These are phyloP conservation scores for Penicillium daleae DNA, from an alignment of 495 filamentous ascomycete genomes.

Conservation along the genomic window DNA sequence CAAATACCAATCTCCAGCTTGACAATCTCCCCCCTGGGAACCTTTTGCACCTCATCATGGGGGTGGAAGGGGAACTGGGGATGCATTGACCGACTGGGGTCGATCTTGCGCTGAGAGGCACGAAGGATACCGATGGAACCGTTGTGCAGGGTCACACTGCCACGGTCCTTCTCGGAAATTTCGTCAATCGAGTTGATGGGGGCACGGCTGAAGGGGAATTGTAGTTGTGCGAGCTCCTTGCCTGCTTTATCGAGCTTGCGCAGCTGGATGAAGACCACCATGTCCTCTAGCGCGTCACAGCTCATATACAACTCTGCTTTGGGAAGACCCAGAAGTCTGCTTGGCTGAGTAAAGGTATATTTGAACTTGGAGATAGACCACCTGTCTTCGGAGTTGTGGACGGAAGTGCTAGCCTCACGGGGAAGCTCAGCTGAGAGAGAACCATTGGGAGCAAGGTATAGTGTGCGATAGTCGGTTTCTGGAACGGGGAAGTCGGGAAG, in stretches of 20 bases:
- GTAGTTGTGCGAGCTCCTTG: constrained; percentile 36
- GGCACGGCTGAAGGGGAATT: constrained; percentile 37
- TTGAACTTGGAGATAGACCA: constrained; percentile 34
- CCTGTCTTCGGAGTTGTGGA: constrained; percentile 31
- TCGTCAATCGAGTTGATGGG: constrained; percentile 37
- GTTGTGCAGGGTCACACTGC: constrained; percentile 31
- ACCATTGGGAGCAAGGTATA: constrained; percentile 22
- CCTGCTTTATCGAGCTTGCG: constrained; percentile 44
- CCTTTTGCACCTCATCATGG: constrained; percentile 37
- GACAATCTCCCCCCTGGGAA: constrained; percentile 36
- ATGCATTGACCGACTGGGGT: constrained; percentile 30
- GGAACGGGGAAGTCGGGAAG: constrained; percentile 39
- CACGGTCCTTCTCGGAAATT: constrained; percentile 33
- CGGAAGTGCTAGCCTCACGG: background rate
- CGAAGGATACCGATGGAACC: constrained; percentile 40
- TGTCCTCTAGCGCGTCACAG: constrained; percentile 41
- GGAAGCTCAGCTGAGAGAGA: constrained; percentile 7
- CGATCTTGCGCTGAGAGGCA: constrained; percentile 38
- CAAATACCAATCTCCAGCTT: constrained; percentile 40
- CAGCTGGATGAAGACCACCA: constrained; percentile 43
- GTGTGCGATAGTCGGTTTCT: constrained; percentile 33
- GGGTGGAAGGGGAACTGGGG: constrained; percentile 41
- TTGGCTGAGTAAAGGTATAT: constrained; percentile 33
- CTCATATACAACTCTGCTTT: constrained; percentile 47
- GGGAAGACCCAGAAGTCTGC: constrained; percentile 38